A percentile compares a stretch with the other conserved stretches of the same genome.
Evolutionary conservation across 331 rosid species (phyloP).

Genomic region (Quercus phellos): DNA sequence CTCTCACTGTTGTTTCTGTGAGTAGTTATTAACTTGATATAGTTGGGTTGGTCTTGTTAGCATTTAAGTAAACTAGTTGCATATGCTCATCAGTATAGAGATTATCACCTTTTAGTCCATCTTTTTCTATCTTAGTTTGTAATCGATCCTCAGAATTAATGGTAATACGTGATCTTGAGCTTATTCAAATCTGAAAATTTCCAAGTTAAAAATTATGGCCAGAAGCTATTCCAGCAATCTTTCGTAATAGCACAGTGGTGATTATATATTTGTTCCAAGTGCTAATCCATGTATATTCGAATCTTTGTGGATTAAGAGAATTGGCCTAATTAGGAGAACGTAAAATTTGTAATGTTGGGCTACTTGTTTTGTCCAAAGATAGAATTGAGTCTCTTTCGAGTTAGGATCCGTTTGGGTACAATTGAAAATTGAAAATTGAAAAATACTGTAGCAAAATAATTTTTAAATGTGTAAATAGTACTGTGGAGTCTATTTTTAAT

Average conservation of each 20-base stretch:
- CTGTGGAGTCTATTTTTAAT: no score
- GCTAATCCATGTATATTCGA: no score
- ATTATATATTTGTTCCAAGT: no score
- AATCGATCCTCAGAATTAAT: background rate
- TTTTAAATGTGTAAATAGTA: no score
- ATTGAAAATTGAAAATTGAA: no score
- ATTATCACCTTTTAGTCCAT: background rate
- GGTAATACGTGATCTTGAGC: background rate
- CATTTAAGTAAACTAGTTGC: slow-evolving; percentile 1
- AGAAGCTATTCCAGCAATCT: no score
- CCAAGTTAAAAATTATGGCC: no score
- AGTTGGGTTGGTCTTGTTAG: background rate
- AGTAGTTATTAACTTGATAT: slow-evolving; percentile 5
- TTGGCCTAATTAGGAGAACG: background rate
- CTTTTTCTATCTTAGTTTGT: background rate
- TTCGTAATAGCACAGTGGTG: no score
- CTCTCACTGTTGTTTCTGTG: background rate
- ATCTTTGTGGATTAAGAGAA: background rate
- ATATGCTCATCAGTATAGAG: slow-evolving; percentile 6
- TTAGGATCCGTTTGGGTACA: no score
- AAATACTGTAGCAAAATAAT: no score
- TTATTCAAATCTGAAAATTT: background rate
- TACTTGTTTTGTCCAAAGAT: background rate
- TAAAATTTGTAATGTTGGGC: background rate
- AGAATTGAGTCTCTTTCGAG: background rate